Evolutionary conservation across 345 rosid genomes (phyloP), one percentile per base, ranked within the genome.

Genomic region (Carallia brachiata): DNA sequence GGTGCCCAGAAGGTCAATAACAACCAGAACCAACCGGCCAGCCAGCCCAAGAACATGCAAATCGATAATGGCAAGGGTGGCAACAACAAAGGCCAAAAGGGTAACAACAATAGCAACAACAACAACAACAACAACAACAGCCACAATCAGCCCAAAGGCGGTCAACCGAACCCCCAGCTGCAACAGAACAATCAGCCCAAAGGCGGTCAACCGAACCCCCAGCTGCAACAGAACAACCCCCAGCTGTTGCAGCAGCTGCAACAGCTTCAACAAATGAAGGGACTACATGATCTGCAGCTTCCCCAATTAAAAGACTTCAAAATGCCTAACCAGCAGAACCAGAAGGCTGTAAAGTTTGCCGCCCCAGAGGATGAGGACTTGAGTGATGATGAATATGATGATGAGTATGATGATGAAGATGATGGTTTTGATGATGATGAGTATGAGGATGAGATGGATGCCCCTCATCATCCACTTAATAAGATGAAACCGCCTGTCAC

Each of bases 21-120:
- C 75, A 84, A 80, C 77, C 89, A 81, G 65, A 85, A 81, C 75
- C 73, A 89, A 27, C 58, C 85, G 66, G 78, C 82, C 47, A 86
- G 81, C 71, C 94, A 91, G 79, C 50, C 85, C 68, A 93, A 89
- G 82, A 88, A 80, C 88, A 80, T 89, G 85, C 94, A 89, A 60
- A 80, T 89, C 55, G 91, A 84, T 73, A 75, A 75, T 71, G 91
- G 85, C 55, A 88, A 85, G 68, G 86, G 85, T 68, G 86, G 86
- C 4, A 82, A 77, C 73, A 86, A 77, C 72, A 82, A 90, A 76
- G 82, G 74, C 44, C 89, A 77, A 31, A 87, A 87, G 73, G 83
- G 83, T 36, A 81, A 80, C 54, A 80, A 72, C 72, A 67, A 57
- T 78, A 80, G 55, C 71, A 10, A 40, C 47, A 7, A 37, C 8